Evolutionary conservation across 495 filamentous ascomycete species (phyloP), one percentile per base, ranked within the genome.

Genomic region (Trichoderma virens): DNA sequence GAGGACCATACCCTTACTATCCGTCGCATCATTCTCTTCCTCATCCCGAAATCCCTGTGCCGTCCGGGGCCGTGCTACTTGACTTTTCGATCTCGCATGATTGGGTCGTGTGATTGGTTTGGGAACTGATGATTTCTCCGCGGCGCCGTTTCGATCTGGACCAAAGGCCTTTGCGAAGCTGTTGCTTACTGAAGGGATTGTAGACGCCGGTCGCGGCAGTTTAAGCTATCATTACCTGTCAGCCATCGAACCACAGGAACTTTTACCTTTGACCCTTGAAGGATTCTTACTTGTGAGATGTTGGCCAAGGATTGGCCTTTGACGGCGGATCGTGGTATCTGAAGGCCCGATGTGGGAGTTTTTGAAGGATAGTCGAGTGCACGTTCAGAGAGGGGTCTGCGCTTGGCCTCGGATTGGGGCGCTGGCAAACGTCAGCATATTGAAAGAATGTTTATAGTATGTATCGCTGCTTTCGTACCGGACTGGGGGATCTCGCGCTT

Each of bases 141-240:
- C 6, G 30, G 60, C 31, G 60, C 60, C 31, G 14, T 35, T 34
- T 61, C 59, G 59, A 7, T 80, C 78, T 18, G 81, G 74, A 0
- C 86, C 84, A 18, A 87, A 68, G 67, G 84, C 88, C 54, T 76
- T 81, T 18, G 85, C 79, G 65, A 84, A 86, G 65, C 75, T 73
- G 64, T 60, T 67, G 3, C 66, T 65, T 35, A 27, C 35, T 16
- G 39, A 34, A n/a, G n/a, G 41, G 7, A 20, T 13, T 64, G 25
- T 27, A 75, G 43, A 74, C 74, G 66, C 77, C 32, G 78, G 75
- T 65, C 87, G 80, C 34, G 86, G 78, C 18, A 5, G 39, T n/a
- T 64, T 31, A 13, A 30, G 39, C 41, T 30, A 31, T 35, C 6
- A 20, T 23, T 14, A 32, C 5, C 16, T 2, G 31, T 63, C 25